Evolutionary conservation across 495 filamentous ascomycete species (phyloP).

Genomic region (Podospora pseudoanserina): DNA sequence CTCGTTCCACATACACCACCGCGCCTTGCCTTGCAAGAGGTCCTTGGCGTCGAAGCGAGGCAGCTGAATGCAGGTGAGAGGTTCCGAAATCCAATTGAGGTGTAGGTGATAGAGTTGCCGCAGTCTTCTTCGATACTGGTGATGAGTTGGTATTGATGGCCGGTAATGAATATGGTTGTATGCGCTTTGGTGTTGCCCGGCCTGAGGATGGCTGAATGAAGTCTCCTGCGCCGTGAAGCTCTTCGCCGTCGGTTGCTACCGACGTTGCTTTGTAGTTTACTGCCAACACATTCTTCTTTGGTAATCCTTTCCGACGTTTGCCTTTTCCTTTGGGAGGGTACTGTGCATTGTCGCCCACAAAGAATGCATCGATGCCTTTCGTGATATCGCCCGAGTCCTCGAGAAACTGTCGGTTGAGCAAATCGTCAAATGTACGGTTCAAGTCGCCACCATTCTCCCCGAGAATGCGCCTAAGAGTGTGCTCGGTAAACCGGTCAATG

Average conservation of each 20-base stretch:
- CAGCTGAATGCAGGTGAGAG: conserved; percentile 24
- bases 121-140: neutral
- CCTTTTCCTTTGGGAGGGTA: conserved; percentile 46
- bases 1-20: conserved; percentile 37
- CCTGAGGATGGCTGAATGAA: conserved; percentile 5
- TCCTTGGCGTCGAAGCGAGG: conserved; percentile 36
- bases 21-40: conserved; percentile 40
- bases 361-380: conserved; percentile 80
- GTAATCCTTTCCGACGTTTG: conserved; percentile 13
- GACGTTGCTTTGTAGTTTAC: conserved; percentile 27
- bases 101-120: neutral
- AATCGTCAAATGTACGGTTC: conserved; percentile 70
- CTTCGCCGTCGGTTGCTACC: conserved; percentile 17
- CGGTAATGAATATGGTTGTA: neutral
- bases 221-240: conserved; percentile 29
- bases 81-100: conserved; percentile 8
- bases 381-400: conserved; percentile 55
- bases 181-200: neutral
- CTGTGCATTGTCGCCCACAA: conserved; percentile 39
- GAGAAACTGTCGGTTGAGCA: conserved; percentile 72
- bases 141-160: neutral
- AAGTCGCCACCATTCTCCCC: conserved; percentile 61
- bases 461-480: conserved; percentile 62
- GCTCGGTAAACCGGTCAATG: conserved; percentile 52
- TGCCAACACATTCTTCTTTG: conserved; percentile 21